phyloP scores from a whole-genome alignment of 306 rosid species.

The Vachellia pachyceras region DNA sequence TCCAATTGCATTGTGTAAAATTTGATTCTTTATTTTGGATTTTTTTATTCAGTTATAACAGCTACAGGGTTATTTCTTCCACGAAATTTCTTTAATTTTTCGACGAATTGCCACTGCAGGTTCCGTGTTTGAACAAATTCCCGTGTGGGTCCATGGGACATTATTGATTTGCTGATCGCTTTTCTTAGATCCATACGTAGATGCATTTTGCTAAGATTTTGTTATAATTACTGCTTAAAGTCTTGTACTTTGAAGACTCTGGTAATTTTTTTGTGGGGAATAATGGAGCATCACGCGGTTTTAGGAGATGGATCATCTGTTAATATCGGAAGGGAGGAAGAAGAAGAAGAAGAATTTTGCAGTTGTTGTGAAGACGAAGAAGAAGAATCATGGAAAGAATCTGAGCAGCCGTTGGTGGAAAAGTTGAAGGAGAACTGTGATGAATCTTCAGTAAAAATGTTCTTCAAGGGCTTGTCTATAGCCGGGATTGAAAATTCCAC shows the following conservation, averaged over 20 bases:
- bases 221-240: conserved; percentile 29
- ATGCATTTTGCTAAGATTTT: conserved; percentile 42
- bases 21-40: conserved; percentile 26
- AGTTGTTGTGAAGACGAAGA: conserved; percentile 84
- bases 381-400: conserved; percentile 72
- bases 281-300: conserved; percentile 66
- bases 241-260: conserved; percentile 26
- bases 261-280: conserved; percentile 20
- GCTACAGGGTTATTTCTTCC: conserved; percentile 34
- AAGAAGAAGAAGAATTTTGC: conserved; percentile 90
- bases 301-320: conserved; percentile 45
- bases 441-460: conserved; percentile 80
- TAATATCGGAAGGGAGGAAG: conserved; percentile 68
- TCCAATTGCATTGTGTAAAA: conserved; percentile 23
- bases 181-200: conserved; percentile 43
- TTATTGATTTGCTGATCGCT: conserved; percentile 8
- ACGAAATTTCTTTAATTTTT: conserved; percentile 43
- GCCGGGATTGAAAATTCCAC: conserved; percentile 61
- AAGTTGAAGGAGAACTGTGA: conserved; percentile 59
- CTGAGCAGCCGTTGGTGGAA: conserved; percentile 60
- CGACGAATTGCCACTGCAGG: conserved; percentile 44
- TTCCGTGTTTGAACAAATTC: conserved; percentile 46
- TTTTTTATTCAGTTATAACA: conserved; percentile 32
- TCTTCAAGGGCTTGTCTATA: conserved; percentile 87
- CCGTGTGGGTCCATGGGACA: conserved; percentile 34